These are phyloP conservation scores for Pulveroboletus sp. DNA, from an alignment of 768 basidiomycete species.

Conservation along the genomic window DNA sequence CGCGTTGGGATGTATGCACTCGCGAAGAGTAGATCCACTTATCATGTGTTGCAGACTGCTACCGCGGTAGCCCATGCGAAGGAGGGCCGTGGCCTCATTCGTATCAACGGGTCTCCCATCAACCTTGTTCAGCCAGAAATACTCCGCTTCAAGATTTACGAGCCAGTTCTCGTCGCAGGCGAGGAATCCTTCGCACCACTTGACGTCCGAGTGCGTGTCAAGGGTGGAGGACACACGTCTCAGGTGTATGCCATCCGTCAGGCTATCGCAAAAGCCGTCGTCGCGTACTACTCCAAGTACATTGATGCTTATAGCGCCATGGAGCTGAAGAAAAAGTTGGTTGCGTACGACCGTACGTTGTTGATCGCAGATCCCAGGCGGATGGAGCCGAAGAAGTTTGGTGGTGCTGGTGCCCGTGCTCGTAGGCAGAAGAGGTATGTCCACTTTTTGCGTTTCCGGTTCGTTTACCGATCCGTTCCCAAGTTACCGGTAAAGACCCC, in stretches of 20 bases:
- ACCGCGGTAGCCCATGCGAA: slow-evolving; percentile 97
- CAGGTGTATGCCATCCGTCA: slow-evolving; percentile 99
- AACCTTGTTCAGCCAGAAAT: slow-evolving; percentile 93
- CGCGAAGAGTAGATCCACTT: not conserved
- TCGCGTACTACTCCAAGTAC: slow-evolving; percentile 99
- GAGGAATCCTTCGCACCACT: slow-evolving; percentile 82
- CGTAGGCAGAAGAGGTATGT: slow-evolving; percentile 92
- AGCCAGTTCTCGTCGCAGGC: slow-evolving; percentile 90
- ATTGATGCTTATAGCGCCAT: slow-evolving; percentile 95
- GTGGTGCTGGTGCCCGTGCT: slow-evolving; percentile 96
- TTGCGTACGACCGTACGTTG: slow-evolving; percentile 89
- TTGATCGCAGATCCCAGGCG: slow-evolving; percentile 93
- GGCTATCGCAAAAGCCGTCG: slow-evolving; percentile 95
- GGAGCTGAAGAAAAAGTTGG: slow-evolving; percentile 97
- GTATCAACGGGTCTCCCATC: slow-evolving; percentile 96
- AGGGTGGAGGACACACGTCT: slow-evolving; percentile 98
- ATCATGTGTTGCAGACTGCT: slow-evolving; percentile 62
- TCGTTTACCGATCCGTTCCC: slow-evolving; percentile 16
- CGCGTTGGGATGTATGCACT: slow-evolving; percentile 17
- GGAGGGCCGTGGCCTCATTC: slow-evolving; percentile 94
- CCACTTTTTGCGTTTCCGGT: not conserved
- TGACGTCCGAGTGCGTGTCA: slow-evolving; percentile 96
- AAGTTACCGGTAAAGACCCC: slow-evolving; percentile 61
- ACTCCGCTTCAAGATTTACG: slow-evolving; percentile 97
- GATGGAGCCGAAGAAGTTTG: slow-evolving; percentile 99